Evolutionary conservation across 164 flowering plant genomes (phyloP).

Genomic region (Vitis vinifera): ASM3070453v1 NC_081809.1:2799501-2800000

Average conservation of each 20-base stretch:
- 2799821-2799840: too few relatives aligned
- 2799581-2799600: slow-evolving; percentile 53
- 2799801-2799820: too few relatives aligned
- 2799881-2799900: too few relatives aligned
- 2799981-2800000: too few relatives aligned
- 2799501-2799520: slow-evolving; percentile 25
- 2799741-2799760: background rate
- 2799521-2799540: background rate
- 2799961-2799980: too few relatives aligned
- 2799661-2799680: slow-evolving; percentile 64
- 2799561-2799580: background rate
- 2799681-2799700: slow-evolving; percentile 71
- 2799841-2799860: too few relatives aligned
- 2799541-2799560: background rate
- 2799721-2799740: slow-evolving; percentile 17
- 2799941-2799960: too few relatives aligned
- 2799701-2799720: slow-evolving; percentile 84
- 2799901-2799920: too few relatives aligned
- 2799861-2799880: too few relatives aligned
- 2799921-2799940: too few relatives aligned
- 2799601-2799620: slow-evolving; percentile 68
- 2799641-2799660: slow-evolving; percentile 70
- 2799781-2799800: background rate
- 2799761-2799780: background rate
- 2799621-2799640: slow-evolving; percentile 56